Base-by-base conservation (phyloP, 1,139 yeast genomes). In the Zygoascus hellenicus region DNA sequence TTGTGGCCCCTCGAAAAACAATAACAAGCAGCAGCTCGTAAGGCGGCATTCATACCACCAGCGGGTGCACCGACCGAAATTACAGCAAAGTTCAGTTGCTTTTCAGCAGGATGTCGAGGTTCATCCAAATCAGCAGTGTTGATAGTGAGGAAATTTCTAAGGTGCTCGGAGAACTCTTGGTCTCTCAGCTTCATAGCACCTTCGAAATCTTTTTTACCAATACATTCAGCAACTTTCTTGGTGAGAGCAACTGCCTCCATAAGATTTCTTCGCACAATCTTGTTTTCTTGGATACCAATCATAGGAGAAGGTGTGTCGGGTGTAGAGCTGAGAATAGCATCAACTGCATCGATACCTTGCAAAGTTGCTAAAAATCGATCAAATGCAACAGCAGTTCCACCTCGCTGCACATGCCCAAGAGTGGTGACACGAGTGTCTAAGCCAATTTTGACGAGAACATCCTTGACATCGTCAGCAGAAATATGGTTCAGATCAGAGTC, bases 341-440 rank as follows among this genome's bases (percentile, higher is more conserved):
- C 82, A 45, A 92, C 95, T 9, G 98, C 97, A 62, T 90, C 97
- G 31, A 90, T 96, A 66, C 98, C 98, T 73, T 92, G 98, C 58
- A 90, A 67, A 17, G 98, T 90, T 30, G 97, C 96, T 55, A 92
- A 70, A 63, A 85, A 69, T 61, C 98, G 79, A 66, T 92, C 98
- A 63, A 74, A 83, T 2, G 97, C 97, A 48, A 89, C 96, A 2
- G 98, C 97, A 38, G 95, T 77, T 65, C 98, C 98, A 70, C 98
- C 98, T 70, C 98, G 81, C 73, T 92, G 98, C 44, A 92, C 96
- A 65, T 92, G 98, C 37, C 98, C 98, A 57, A 92, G 75, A 22
- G 95, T 88, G 45, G 98, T 92, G 59, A 90, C 83, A 67, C 98
- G 80, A 16, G 97, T 90, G 63, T 92, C 98, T 48, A 92, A 76